phyloP scores from a whole-genome alignment of 352 stramenopile species.

The Phytophthora colocasiae region DNA sequence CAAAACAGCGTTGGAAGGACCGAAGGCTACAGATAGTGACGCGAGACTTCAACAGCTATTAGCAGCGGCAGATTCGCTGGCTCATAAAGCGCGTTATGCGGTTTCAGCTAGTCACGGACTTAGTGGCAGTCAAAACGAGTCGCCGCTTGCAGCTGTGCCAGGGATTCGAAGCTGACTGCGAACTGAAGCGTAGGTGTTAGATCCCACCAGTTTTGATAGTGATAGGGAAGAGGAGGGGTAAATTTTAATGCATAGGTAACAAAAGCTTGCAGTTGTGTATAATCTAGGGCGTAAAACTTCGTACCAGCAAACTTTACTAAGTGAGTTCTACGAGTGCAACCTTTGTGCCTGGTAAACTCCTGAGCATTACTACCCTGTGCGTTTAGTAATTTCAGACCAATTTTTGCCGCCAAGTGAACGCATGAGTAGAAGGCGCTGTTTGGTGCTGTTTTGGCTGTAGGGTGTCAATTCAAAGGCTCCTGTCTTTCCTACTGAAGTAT shows the following conservation, averaged over 20 bases:
- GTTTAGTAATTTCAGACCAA: too few species aligned
- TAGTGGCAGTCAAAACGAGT: conserved; percentile 17
- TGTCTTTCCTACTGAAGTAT: too few species aligned
- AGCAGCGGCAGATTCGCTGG: conserved; percentile 15
- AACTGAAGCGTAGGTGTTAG: conserved; percentile 1
- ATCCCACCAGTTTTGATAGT: not conserved
- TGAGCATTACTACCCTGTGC: too few species aligned
- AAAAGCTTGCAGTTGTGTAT: not conserved
- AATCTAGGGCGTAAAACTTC: not conserved
- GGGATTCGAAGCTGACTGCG: conserved; percentile 21
- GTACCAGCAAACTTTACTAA: not conserved
- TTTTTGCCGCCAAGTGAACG: not conserved
- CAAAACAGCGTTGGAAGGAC: conserved; percentile 7
- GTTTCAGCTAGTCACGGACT: conserved; percentile 1
- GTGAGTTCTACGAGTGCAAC: not conserved
- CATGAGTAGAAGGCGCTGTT: not conserved
- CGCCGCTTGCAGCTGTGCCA: conserved; percentile 14
- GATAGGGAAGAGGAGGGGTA: conserved; percentile 4
- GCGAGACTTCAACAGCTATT: conserved; percentile 24
- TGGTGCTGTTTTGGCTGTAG: too few species aligned
- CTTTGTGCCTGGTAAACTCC: not conserved
- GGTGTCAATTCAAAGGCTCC: too few species aligned
- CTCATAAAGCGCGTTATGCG: conserved; percentile 7
- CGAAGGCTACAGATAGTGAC: not conserved
- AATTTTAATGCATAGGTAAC: conserved; percentile 11